Conservation (phyloP, 176 grass and related monocot species). For the Carex myosuroides region DNA sequence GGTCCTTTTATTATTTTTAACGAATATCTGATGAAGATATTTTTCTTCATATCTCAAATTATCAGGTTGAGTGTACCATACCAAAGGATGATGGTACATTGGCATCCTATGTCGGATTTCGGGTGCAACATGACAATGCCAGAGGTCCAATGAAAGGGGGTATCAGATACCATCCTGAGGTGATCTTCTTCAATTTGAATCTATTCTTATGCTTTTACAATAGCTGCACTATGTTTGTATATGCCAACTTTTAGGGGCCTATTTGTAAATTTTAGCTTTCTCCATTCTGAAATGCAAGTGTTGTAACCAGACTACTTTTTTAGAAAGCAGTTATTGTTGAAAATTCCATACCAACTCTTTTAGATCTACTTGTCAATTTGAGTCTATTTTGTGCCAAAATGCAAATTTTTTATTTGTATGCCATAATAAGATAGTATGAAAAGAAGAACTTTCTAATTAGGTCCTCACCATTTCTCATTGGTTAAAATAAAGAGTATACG, state of each 20-base stretch:
- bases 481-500: neutral
- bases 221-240: neutral
- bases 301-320: neutral
- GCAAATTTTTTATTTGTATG: neutral
- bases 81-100: conserved; percentile 83
- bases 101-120: conserved; percentile 74
- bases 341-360: neutral
- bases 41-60: neutral
- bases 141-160: conserved; percentile 96
- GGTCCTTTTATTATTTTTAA: neutral
- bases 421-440: neutral
- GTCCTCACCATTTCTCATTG: neutral
- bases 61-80: conserved; percentile 85
- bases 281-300: neutral
- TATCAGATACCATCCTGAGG: conserved; percentile 93
- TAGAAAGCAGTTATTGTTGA: neutral
- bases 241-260: neutral
- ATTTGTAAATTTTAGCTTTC: neutral
- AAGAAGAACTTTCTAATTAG: neutral
- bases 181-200: conserved; percentile 15
- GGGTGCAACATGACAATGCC: conserved; percentile 81
- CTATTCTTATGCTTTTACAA: neutral
- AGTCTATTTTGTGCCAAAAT: neutral
- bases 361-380: neutral
- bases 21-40: neutral